Evolutionary conservation across 139 green algal genomes (phyloP), one percentile per base, ranked within the genome.

Genomic region (Chlorella sorokiniana): DNA sequence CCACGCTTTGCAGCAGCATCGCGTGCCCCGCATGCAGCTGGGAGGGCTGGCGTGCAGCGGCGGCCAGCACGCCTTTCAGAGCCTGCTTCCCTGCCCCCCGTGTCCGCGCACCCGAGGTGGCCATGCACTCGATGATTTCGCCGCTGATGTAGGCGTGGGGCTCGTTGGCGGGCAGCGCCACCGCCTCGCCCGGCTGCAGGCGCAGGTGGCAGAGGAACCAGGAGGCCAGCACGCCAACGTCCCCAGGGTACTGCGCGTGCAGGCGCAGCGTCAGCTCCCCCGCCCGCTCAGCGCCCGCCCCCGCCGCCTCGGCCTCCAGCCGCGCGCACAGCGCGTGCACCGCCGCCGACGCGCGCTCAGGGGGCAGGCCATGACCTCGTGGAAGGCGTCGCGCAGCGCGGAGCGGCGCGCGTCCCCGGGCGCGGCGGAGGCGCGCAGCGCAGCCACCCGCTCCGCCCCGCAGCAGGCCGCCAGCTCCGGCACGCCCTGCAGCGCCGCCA

Each of bases 81-180:
- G n/a, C n/a, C n/a, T 4, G n/a, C 67, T 22, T 22, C 6, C 9
- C 38, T 23, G 35, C 69, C 41, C 4, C 4, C 20, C 16, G 10
- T 44, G 7, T 16, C 65, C n/a, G 14, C 65, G 16, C 48, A 79
- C 73, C 73, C 27, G 73, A 79, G 31, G 73, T 79, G 37, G 73
- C 73, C 73, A 79, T 79, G 73, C 59, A 52, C 90, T 99, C 96
- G 29, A 98, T 86, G 42, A 97, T 84, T 69, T 96, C 83, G 6
- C 95, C 94, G 35, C 84, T 86, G 14, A 99, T 63, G 89, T 99
- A 99, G 0, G 97, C 97, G 84, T 99, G 97, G 3, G 97, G 97
- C 89, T 97, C 95, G 85, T 99, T 99, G 67, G 97, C 94, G 3
- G 90, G 80, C 37, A 99, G 86, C 83, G 95, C 97, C 48, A 99